Percentiles rank a stretch among this genome's conserved stretches.
Evolutionary conservation across 2,329 filamentous ascomycete genomes (phyloP).

Genomic region (Helotiales sp.): DNA sequence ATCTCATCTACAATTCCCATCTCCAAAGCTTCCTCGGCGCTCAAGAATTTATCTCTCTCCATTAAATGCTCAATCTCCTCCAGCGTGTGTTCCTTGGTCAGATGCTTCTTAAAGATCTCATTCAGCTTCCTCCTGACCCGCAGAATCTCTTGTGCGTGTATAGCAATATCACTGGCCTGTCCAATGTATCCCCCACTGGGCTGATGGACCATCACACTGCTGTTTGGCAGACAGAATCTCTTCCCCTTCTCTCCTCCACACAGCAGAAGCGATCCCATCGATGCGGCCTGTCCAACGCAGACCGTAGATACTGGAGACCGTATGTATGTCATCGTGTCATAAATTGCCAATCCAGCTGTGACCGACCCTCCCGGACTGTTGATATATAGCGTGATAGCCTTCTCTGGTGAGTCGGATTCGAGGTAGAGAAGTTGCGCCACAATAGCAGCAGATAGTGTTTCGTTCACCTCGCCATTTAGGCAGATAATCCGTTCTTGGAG

Average conservation of each 20-base stretch:
- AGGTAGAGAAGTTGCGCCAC: constrained; percentile 97
- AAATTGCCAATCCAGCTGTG: constrained; percentile 85
- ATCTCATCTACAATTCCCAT: constrained; percentile 93
- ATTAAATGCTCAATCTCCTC: constrained; percentile 91
- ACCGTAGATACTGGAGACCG: constrained; percentile 90
- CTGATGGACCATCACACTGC: constrained; percentile 96
- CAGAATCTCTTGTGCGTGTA: constrained; percentile 96
- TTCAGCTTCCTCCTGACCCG: constrained; percentile 83
- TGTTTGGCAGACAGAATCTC: constrained; percentile 88
- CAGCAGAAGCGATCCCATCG: constrained; percentile 89
- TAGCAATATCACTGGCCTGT: constrained; percentile 80
- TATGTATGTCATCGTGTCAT: constrained; percentile 99
- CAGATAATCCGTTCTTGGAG: constrained; percentile 91
- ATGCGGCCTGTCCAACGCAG: constrained; percentile 90
- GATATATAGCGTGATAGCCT: constrained; percentile 96
- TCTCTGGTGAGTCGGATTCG: constrained; percentile 92
- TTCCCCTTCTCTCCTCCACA: constrained; percentile 84
- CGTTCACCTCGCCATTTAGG: constrained; percentile 88
- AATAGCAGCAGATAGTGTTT: constrained; percentile 86
- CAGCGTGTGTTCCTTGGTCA: constrained; percentile 78
- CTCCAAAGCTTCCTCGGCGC: constrained; percentile 82
- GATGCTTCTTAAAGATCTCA: constrained; percentile 81
- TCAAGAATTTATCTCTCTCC: constrained; percentile 95
- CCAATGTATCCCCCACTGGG: constrained; percentile 73
- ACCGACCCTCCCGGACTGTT: constrained; percentile 95